Evolutionary conservation across 2,329 filamentous ascomycete species (phyloP).

Genomic region (Fusarium penzigii): DNA sequence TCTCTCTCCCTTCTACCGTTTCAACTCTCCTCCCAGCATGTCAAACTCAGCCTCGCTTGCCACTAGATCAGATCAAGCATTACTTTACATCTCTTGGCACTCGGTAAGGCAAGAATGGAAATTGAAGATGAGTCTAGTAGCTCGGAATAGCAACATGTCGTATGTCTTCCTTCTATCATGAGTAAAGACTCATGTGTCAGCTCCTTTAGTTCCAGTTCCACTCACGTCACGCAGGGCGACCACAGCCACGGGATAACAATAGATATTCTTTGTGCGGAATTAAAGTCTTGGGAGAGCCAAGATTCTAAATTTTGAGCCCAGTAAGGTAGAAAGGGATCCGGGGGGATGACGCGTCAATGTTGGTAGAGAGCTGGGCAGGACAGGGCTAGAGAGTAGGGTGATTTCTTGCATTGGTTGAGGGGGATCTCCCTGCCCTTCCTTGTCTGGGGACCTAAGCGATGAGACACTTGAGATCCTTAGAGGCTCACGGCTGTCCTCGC

Average conservation of each 20-base stretch:
- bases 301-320: background rate
- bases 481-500: background rate
- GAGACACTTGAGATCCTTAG: background rate
- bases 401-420: no score
- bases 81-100: conserved; percentile 1
- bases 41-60: conserved; percentile 14
- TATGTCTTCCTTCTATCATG: conserved; percentile 5
- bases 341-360: background rate
- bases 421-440: no score
- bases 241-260: conserved; percentile 10
- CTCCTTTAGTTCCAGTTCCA: background rate
- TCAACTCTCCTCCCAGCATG: background rate
- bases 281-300: background rate
- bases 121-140: background rate
- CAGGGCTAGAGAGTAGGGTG: no score
- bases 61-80: background rate
- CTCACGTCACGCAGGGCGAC: conserved; percentile 10
- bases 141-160: conserved; percentile 27
- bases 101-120: background rate
- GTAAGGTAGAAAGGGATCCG: background rate
- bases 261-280: background rate
- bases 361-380: background rate
- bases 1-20: background rate
- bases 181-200: background rate
- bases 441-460: background rate